Conservation (phyloP, 768 basidiomycete genomes). For the Trametopsis cervina region DNA sequence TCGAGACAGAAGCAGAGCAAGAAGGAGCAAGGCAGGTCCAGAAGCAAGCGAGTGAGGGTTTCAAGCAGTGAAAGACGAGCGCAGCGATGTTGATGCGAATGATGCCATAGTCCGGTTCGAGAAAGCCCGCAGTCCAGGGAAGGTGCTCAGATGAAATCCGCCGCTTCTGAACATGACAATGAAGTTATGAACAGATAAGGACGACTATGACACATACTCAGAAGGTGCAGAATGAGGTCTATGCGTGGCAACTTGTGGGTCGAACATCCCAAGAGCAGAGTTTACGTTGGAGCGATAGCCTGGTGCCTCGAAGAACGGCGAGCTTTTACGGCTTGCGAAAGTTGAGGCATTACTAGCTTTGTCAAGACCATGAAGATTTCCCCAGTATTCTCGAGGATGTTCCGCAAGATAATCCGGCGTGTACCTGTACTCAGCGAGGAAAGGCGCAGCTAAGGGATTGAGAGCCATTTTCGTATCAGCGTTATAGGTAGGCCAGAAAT, state of each 20-base stretch:
- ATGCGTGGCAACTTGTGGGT: constrained; percentile 12
- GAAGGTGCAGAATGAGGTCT: constrained; percentile 23
- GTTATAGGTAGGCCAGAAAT: constrained; percentile 3
- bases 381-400: not conserved
- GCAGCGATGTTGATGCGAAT: not conserved
- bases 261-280: constrained; percentile 7
- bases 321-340: not conserved
- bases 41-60: not conserved
- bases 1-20: not conserved
- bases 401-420: not conserved
- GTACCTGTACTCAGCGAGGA: constrained; percentile 6
- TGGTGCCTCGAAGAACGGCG: not conserved
- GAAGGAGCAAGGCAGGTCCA: not conserved
- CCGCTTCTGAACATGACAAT: not conserved
- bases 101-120: not conserved
- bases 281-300: constrained; percentile 10
- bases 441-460: constrained; percentile 28
- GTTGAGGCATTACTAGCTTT: not conserved
- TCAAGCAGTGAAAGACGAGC: constrained; percentile 4
- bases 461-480: constrained; percentile 18
- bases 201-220: constrained; percentile 9
- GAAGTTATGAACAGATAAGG: not conserved
- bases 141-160: not conserved
- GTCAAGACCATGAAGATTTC: not conserved
- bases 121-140: not conserved